Evolutionary conservation across 345 rosid genomes (phyloP).

Genomic region (Rubroshorea leprosula): DNA sequence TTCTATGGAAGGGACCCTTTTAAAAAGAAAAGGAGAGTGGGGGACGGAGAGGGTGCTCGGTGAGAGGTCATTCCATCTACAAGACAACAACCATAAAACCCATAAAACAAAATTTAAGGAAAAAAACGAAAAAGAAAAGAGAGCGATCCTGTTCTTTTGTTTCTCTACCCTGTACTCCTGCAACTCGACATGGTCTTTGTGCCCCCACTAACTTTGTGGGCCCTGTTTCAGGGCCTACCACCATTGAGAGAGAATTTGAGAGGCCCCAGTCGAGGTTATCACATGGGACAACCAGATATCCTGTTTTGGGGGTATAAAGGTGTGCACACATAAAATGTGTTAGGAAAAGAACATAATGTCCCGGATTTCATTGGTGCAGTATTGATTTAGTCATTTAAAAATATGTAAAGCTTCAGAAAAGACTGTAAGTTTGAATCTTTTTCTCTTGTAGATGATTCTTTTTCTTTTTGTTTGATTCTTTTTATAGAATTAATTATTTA

Average conservation of each 20-base stretch:
- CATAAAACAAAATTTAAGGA: constrained; percentile 25
- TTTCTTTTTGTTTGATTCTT: no score
- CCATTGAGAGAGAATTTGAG: neutral
- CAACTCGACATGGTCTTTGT: constrained; percentile 27
- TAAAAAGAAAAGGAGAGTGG: neutral
- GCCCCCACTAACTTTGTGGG: constrained; percentile 32
- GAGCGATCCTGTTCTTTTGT: constrained; percentile 8
- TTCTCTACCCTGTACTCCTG: neutral
- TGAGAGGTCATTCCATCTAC: constrained; percentile 53
- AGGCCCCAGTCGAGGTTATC: constrained; percentile 24
- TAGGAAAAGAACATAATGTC: no score
- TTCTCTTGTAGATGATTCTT: no score
- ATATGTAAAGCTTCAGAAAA: no score
- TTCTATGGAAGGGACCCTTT: no score
- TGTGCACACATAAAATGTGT: constrained; percentile 1
- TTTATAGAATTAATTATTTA: no score
- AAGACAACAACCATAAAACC: constrained; percentile 34
- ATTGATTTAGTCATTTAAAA: no score
- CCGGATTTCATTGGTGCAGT: no score
- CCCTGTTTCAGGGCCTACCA: no score
- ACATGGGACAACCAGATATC: constrained; percentile 21
- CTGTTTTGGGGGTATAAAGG: constrained; percentile 21
- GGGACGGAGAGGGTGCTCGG: constrained; percentile 22
- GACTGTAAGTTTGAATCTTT: no score
- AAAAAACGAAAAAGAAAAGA: constrained; percentile 3